phyloP scores from a whole-genome alignment of 2,329 filamentous ascomycete species.

The Davidsoniella virescens region DNA sequence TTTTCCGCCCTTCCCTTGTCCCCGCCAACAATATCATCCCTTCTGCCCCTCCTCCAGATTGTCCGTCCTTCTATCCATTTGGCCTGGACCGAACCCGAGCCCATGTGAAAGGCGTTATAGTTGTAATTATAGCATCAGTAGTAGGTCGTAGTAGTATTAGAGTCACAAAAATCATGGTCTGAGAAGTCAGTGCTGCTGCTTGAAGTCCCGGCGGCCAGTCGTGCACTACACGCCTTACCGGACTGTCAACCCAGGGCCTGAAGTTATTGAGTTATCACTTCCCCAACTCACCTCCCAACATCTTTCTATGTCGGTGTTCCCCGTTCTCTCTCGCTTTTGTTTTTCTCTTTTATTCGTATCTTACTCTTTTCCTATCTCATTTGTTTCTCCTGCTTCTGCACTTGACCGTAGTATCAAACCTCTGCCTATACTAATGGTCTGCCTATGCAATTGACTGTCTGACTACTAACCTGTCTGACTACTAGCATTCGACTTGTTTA shows the following conservation, averaged over 20 bases:
- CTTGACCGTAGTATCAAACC: too few species aligned
- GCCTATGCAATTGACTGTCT: neutral
- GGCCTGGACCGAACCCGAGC: too few species aligned
- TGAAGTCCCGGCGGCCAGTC: neutral
- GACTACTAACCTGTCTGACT: neutral
- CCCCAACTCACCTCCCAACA: conserved; percentile 7
- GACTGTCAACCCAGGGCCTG: neutral
- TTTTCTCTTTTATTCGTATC: neutral
- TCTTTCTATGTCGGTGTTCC: neutral
- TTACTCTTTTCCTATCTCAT: neutral
- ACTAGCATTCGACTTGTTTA: neutral
- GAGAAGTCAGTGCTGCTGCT: neutral
- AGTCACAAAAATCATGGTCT: too few species aligned
- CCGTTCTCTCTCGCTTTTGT: neutral
- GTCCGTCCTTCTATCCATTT: too few species aligned
- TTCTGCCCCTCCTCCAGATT: neutral
- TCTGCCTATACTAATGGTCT: too few species aligned
- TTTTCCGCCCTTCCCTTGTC: conserved; percentile 1
- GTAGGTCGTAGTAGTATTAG: too few species aligned
- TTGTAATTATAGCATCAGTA: too few species aligned
- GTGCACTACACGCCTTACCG: too few species aligned
- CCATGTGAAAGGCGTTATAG: too few species aligned
- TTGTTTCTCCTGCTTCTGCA: neutral
- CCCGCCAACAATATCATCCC: neutral
- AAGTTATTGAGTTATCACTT: conserved; percentile 4